Base-by-base conservation (phyloP, 2,329 filamentous ascomycete genomes). In the Emmonsiellopsis sp. region DNA sequence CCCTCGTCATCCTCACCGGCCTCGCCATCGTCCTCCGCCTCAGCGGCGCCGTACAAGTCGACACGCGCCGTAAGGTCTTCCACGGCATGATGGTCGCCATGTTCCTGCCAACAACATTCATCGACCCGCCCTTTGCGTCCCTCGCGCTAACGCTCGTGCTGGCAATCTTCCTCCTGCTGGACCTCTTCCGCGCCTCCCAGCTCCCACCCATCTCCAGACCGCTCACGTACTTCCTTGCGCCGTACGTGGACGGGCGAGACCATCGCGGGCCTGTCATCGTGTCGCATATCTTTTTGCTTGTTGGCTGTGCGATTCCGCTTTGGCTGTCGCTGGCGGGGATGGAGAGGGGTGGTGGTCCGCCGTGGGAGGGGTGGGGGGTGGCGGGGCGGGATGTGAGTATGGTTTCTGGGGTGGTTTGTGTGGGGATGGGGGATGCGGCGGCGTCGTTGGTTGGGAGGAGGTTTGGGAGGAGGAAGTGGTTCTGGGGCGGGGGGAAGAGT, bases 81-180 rank as follows among this genome's bases (percentile, higher is more conserved):
- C 93, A 98, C 69, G 94, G 94, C 61, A 95, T 92, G 79, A 97
- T 97, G 87, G 92, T 97, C 7, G 83, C 84, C 53, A 96, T 98
- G 89, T 85, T 98, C 53, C 78, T 97, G 1, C 91, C 93, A 0
- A 83, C 88, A 1, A 87, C 86, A 2, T 96, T 84, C 66, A 74
- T 97, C 58, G 93, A 98, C 67, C 92, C 93, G 0, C 78, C 85
- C 41, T 97, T 89, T 68, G 84, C 85, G 49, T 82, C 87, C 1
- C 76, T 98, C 10, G 89, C 90, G 0, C 77, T 97, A n/a, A 78
- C 79, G 0, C 73, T 96, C 34, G 82, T 90, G 30, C 79, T 98
- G 37, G 84, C 87, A 3, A 77, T 94, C 51, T 98, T 98, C 65
- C 76, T 97, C 11, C 76, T 97, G 4, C 80, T 97, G 10, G 93